Evolutionary conservation across 768 basidiomycete species (phyloP), one percentile per base, ranked within the genome.

Genomic region (Boletellus emodensis): DNA sequence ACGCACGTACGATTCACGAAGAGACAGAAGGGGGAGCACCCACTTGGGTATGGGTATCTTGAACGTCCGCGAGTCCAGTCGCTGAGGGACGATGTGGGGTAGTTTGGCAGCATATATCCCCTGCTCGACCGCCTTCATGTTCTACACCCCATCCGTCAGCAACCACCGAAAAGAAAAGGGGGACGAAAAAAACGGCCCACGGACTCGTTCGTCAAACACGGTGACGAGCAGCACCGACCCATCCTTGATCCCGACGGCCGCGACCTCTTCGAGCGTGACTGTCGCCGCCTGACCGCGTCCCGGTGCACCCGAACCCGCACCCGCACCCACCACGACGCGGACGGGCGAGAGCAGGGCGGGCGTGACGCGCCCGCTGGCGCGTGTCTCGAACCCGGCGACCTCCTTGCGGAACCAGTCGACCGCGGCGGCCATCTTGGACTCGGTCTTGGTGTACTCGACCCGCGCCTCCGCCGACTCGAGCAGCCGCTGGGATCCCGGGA

Each of bases 41-140:
- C 55, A 90, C 90, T 83, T 90, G 38, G 90, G 86, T 64, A 92
- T 82, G 0, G 89, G 85, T 52, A 93, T 80, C 55, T 79, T 86
- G 56, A 93, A 77, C 2, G 90, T 92, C 38, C 83, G 78, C 28
- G 62, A 70, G 59, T 93, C 90, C 37, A 79, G 69, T 49, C 75
- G 75, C 56, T 92, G 90, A 4, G 90, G 90, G 0, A 83, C 75
- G 10, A 89, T 76, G 26, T 82, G 77, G 9, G 87, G 83, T 34
- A 91, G 71, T 54, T 86, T 85, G 4, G 86, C 83, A n/a, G 80
- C 77, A 58, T 90, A 89, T 6, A 93, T 69, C 0, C 79, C 88
- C 57, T 80, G 76, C 65, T 93, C 89, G 36, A 90, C 81, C 35
- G 75, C 72, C 71, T 90, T 91, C 62, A 86, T 69, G 46, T 73